These are phyloP conservation scores for Eucalyptus shirleyi DNA, from an alignment of 345 rosid genomes.

Conservation along the genomic window DNA sequence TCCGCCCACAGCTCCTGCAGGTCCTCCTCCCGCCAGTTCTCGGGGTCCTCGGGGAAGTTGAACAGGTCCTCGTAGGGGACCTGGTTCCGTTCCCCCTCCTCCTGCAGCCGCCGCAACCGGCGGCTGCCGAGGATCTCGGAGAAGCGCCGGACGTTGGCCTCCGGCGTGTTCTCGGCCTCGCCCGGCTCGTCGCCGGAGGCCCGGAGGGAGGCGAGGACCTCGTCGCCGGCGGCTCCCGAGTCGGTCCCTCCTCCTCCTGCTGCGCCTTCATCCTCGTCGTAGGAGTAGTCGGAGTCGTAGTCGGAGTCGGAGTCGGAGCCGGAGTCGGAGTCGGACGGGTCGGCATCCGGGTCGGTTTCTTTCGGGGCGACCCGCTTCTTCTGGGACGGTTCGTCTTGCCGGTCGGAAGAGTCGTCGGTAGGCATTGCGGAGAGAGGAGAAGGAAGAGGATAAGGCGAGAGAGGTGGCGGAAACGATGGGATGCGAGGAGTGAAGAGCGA, in stretches of 20 bases:
- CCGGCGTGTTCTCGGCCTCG: constrained; percentile 23
- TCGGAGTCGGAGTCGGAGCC: constrained; percentile 19
- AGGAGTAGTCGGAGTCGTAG: constrained; percentile 27
- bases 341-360: neutral
- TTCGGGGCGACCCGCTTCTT: neutral
- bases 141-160: constrained; percentile 37
- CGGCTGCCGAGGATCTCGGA: constrained; percentile 22
- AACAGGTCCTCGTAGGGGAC: constrained; percentile 27
- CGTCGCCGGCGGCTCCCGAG: neutral
- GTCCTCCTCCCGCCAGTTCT: constrained; percentile 79
- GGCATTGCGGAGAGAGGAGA: neutral
- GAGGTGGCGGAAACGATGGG: neutral
- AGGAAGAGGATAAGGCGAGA: neutral
- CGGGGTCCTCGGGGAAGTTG: constrained; percentile 67
- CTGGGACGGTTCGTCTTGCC: neutral
- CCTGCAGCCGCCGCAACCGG: constrained; percentile 16
- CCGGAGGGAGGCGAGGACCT: constrained; percentile 7
- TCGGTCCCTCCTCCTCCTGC: neutral
- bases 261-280: constrained; percentile 17
- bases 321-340: neutral
- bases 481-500: neutral
- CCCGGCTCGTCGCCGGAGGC: constrained; percentile 25
- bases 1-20: constrained; percentile 80
- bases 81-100: constrained; percentile 30
- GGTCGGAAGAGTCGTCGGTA: neutral